A percentile compares a stretch with the other conserved stretches of the same genome.
Conservation (phyloP, 257 asterid species). For the Misopates orontium region DNA sequence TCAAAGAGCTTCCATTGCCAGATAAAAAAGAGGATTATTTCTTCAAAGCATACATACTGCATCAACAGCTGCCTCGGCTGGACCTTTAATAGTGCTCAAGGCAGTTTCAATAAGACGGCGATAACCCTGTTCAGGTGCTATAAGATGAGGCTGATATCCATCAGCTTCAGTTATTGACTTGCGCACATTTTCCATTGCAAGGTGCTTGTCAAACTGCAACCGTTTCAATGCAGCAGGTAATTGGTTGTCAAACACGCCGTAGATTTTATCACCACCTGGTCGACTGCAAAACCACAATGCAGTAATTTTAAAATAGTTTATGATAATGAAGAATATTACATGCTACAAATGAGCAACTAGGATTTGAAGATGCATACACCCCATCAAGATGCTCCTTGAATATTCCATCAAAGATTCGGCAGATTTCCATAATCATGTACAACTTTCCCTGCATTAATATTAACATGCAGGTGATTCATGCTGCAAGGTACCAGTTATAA, state of each 20-base stretch:
- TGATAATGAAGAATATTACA: constrained; percentile 4
- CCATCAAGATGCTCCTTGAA: constrained; percentile 99
- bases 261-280: constrained; percentile 96
- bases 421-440: constrained; percentile 97
- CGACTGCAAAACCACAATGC: constrained; percentile 59
- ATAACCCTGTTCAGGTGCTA: constrained; percentile 99
- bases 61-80: constrained; percentile 96
- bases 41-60: constrained; percentile 55
- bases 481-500: too few species aligned
- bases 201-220: constrained; percentile 94
- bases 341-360: neutral
- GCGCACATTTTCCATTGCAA: constrained; percentile 97
- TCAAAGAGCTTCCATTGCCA: neutral
- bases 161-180: constrained; percentile 97
- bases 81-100: constrained; percentile 84
- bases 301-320: constrained; percentile 17
- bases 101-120: constrained; percentile 97
- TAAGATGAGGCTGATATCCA: constrained; percentile 98
- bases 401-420: constrained; percentile 87
- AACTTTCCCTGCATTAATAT: constrained; percentile 75
- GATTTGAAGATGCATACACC: constrained; percentile 50
- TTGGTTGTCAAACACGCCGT: constrained; percentile 86
- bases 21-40: neutral
- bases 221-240: constrained; percentile 98
- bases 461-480: neutral